Conservation (phyloP, 176 grass and related monocot species). For the Saccharum officinarum region DNA sequence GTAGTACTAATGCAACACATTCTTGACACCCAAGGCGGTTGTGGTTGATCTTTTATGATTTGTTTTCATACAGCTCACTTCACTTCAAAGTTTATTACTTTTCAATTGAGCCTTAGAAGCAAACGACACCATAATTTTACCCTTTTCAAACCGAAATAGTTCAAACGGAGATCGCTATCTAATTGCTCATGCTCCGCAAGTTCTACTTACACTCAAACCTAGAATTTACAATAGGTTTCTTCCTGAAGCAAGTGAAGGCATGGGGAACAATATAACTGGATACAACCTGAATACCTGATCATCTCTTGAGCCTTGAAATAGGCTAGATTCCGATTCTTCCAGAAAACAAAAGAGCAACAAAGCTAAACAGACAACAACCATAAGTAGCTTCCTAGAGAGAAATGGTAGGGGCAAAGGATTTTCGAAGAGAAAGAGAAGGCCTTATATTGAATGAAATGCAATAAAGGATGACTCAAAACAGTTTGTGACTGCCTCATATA, state of each 20-base stretch:
- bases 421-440: background rate
- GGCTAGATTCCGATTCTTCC: background rate
- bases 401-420: conserved; percentile 10
- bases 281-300: too few species aligned
- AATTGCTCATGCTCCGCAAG: conserved; percentile 9
- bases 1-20: conserved; percentile 6
- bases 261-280: too few species aligned
- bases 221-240: conserved; percentile 2
- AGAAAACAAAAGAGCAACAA: conserved; percentile 16
- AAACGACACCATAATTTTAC: background rate
- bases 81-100: background rate
- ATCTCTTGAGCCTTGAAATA: conserved; percentile 4
- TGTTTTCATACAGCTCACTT: background rate
- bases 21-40: background rate
- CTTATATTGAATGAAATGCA: conserved; percentile 9
- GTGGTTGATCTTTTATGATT: background rate
- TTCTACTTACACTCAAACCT: background rate
- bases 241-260: conserved; percentile 9
- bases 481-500: conserved; percentile 8
- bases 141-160: conserved; percentile 3
- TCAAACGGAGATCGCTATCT: conserved; percentile 10
- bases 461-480: conserved; percentile 12
- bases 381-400: background rate
- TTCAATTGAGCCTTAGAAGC: background rate
- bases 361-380: background rate